phyloP scores from a whole-genome alignment of 225 moss, liverwort and hornwort genomes.

The Neckera pumila region DNA sequence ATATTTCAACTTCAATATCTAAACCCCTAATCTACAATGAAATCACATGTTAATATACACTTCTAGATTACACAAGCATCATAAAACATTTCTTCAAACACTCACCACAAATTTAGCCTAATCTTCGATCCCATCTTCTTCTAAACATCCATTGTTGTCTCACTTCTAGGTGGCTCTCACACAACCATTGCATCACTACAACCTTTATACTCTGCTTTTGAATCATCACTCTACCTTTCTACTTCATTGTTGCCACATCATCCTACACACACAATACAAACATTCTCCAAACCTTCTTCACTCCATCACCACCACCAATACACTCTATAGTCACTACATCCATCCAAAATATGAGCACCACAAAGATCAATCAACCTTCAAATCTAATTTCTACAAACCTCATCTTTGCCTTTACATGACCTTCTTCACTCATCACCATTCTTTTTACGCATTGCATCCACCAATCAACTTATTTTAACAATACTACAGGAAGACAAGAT shows the following conservation, averaged over 20 bases:
- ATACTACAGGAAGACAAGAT: too few relatives aligned
- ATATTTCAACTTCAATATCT: not conserved
- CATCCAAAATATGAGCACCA: not conserved
- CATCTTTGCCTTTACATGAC: not conserved
- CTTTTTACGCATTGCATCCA: not conserved
- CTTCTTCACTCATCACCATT: not conserved
- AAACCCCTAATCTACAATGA: not conserved
- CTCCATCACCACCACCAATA: not conserved
- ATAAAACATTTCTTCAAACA: not conserved
- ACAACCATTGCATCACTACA: not conserved
- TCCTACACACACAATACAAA: not conserved
- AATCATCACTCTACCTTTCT: not conserved
- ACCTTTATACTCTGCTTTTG: not conserved
- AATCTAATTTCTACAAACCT: not conserved
- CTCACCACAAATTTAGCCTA: not conserved
- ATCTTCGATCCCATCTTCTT: not conserved
- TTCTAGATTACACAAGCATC: fast-evolving
- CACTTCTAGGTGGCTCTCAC: fast-evolving
- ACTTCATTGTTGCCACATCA: fast-evolving
- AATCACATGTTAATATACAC: not conserved
- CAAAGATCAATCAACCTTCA: not conserved
- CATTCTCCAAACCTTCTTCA: not conserved
- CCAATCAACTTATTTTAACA: not conserved
- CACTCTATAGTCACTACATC: not conserved
- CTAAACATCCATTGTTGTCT: not conserved